A percentile compares a stretch with the other conserved stretches of the same genome.
Conservation (phyloP, 2,329 filamentous ascomycete genomes). For the Lachnellula cervina region DNA sequence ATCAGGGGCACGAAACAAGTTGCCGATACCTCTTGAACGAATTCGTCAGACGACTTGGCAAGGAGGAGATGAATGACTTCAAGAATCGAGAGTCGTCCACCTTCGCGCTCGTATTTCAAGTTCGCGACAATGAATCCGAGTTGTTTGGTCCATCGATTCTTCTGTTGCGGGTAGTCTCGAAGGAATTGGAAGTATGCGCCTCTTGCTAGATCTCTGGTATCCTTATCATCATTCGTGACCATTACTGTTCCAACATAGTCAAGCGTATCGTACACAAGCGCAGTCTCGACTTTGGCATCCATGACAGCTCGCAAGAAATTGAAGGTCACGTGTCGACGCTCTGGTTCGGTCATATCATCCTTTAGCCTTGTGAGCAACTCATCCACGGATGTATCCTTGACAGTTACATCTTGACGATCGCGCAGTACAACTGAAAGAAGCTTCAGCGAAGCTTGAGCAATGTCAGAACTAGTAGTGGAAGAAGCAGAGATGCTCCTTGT, state of each 20-base stretch:
- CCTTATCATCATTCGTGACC: conserved; percentile 90
- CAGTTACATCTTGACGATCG: conserved; percentile 67
- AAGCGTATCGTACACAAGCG: conserved; percentile 83
- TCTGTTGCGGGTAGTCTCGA: conserved; percentile 88
- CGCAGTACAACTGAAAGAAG: conserved; percentile 79
- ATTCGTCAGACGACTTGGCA: conserved; percentile 74
- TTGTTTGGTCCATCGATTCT: conserved; percentile 83
- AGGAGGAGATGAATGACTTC: conserved; percentile 85
- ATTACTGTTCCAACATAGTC: conserved; percentile 88
- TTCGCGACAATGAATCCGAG: conserved; percentile 86
- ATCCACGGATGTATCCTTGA: conserved; percentile 79
- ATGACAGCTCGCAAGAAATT: conserved; percentile 88
- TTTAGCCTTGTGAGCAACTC: conserved; percentile 77
- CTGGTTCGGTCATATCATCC: conserved; percentile 85
- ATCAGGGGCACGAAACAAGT: conserved; percentile 84
- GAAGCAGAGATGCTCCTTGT: conserved; percentile 74
- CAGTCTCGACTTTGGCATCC: conserved; percentile 77
- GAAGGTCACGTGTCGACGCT: conserved; percentile 89
- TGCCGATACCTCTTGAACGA: conserved; percentile 74
- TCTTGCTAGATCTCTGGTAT: conserved; percentile 80
- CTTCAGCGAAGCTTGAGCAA: conserved; percentile 84
- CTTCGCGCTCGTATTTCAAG: conserved; percentile 81
- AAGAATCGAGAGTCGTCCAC: conserved; percentile 87
- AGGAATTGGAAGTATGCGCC: conserved; percentile 93
- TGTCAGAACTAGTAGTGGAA: conserved; percentile 72